These are phyloP conservation scores for Globisporangium radiosum DNA, from an alignment of 352 stramenopile genomes.

Conservation along the genomic window DNA sequence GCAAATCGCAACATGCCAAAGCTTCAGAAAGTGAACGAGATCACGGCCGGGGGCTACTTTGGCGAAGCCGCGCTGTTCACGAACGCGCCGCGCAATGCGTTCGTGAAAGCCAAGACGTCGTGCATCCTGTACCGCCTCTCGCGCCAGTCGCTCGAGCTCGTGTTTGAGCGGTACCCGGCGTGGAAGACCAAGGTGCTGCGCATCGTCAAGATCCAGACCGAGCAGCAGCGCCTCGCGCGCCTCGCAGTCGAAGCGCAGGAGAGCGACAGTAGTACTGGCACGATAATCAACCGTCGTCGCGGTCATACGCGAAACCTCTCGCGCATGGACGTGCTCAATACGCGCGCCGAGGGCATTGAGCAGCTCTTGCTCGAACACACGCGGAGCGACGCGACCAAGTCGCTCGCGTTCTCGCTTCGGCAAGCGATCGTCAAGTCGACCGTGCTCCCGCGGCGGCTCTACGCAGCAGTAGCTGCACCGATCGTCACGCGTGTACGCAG, in stretches of 20 bases:
- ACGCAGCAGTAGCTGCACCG: background rate
- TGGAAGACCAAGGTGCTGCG: constrained; percentile 62
- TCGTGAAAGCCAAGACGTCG: constrained; percentile 52
- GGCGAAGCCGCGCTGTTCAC: constrained; percentile 53
- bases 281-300: constrained; percentile 5
- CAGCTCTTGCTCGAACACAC: constrained; percentile 31
- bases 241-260: constrained; percentile 30
- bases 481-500: too few relatives aligned
- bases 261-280: background rate
- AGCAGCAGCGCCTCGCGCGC: constrained; percentile 46
- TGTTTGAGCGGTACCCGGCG: constrained; percentile 51
- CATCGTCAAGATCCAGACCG: constrained; percentile 57
- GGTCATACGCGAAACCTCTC: constrained; percentile 22
- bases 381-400: constrained; percentile 15
- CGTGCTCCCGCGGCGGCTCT: background rate
- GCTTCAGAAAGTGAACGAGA: constrained; percentile 50
- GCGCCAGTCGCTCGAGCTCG: constrained; percentile 44
- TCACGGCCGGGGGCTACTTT: constrained; percentile 53
- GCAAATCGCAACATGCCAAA: background rate
- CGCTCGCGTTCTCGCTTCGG: constrained; percentile 8
- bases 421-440: constrained; percentile 4
- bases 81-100: constrained; percentile 45
- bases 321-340: constrained; percentile 42
- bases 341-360: constrained; percentile 41
- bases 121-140: constrained; percentile 57